Evolutionary conservation across 495 filamentous ascomycete species (phyloP).

Genomic region (Cercophora sp.): DNA sequence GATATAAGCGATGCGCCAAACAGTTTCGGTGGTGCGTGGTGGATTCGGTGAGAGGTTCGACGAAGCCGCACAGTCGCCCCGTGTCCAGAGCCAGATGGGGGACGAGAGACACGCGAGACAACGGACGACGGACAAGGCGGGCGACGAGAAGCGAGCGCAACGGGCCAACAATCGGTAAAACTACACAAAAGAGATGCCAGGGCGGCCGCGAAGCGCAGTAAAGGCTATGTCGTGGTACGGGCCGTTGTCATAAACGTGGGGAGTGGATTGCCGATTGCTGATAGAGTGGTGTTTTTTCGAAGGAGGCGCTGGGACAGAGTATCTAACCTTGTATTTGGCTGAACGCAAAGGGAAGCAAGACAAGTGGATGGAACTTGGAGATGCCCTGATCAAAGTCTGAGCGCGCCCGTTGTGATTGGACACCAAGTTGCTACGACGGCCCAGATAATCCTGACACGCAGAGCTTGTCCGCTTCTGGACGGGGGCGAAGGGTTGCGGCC

Average conservation of each 20-base stretch:
- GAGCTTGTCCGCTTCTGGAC: slow-evolving; percentile 12
- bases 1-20: slow-evolving; percentile 22
- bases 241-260: slow-evolving; percentile 7
- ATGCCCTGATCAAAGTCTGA: slow-evolving; percentile 36
- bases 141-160: slow-evolving; percentile 11
- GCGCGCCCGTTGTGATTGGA: slow-evolving; percentile 32
- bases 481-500: too few species aligned
- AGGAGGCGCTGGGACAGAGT: slow-evolving; percentile 16
- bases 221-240: slow-evolving; percentile 14
- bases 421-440: slow-evolving; percentile 18
- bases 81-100: slow-evolving; percentile 19
- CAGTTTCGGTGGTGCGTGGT: slow-evolving; percentile 6
- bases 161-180: slow-evolving; percentile 12
- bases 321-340: slow-evolving; percentile 16
- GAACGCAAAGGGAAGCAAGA: slow-evolving; percentile 16
- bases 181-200: slow-evolving; percentile 7
- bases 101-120: slow-evolving; percentile 12
- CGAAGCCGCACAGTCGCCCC: slow-evolving; percentile 23
- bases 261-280: slow-evolving; percentile 13
- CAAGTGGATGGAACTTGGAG: slow-evolving; percentile 21
- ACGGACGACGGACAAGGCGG: too few species aligned
- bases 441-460: slow-evolving; percentile 16
- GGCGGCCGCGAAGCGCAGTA: slow-evolving; percentile 2
- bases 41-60: slow-evolving; percentile 9
- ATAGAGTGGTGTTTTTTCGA: slow-evolving; percentile 8